Conservation (phyloP, 2,329 filamentous ascomycete genomes). For the Nannizziopsis barbatae region DNA sequence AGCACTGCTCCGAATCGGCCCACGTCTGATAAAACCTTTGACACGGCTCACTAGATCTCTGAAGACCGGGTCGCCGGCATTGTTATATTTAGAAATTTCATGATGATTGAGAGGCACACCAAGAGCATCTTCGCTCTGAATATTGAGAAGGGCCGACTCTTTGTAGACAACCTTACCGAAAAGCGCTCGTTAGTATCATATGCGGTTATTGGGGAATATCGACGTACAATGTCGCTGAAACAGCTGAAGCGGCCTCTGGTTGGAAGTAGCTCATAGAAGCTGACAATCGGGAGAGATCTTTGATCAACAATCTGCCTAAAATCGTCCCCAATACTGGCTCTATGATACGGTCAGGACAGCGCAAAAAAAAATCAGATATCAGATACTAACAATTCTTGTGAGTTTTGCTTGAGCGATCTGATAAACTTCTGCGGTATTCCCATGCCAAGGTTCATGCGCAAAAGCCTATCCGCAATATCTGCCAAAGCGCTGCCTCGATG, state of each 20-base stretch:
- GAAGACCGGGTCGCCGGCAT: slow-evolving; percentile 1
- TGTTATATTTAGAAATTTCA: slow-evolving; percentile 1
- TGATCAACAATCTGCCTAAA: background rate
- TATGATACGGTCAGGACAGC: background rate
- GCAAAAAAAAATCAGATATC: background rate
- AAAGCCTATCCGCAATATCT: background rate
- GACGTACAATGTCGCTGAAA: background rate
- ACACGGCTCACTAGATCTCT: background rate
- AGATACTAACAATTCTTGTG: background rate
- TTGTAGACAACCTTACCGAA: slow-evolving; percentile 2
- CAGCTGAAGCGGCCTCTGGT: background rate
- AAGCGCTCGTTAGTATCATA: background rate
- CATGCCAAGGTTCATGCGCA: background rate
- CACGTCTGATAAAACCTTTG: background rate
- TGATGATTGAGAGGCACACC: slow-evolving; percentile 4
- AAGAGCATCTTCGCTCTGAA: background rate
- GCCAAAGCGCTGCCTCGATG: slow-evolving; percentile 3
- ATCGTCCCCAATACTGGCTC: background rate
- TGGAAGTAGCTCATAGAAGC: background rate
- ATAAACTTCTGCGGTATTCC: background rate
- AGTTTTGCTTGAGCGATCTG: background rate
- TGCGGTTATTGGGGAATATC: too few relatives aligned
- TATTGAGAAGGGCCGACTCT: slow-evolving; percentile 4
- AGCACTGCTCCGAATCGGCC: background rate
- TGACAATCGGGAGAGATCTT: background rate